Evolutionary conservation across 352 stramenopile genomes (phyloP), one percentile per base, ranked within the genome.

Genomic region (Phytopythium oedochilum): DNA sequence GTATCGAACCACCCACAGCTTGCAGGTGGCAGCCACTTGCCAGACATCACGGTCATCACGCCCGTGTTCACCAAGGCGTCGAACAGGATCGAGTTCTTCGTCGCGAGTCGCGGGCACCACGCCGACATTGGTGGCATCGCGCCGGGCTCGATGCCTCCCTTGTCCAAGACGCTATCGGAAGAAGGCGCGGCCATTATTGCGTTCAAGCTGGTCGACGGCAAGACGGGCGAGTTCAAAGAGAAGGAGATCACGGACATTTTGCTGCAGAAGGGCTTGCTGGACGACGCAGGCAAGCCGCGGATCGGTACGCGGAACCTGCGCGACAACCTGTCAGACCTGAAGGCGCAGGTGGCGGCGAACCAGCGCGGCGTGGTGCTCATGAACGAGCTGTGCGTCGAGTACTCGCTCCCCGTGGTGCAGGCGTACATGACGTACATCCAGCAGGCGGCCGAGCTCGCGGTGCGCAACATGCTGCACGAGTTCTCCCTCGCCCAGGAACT

Each of bases 31-130:
- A 95, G 74, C 32, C 96, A 99, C 65, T 70, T 99, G n/a, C 97
- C 97, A 1, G 97, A 99, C 68, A 99, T 99, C 61, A 99, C 97
- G 6, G 97, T 99, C 5, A 99, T 99, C 54, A 99, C 97, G n/a
- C 97, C 97, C 29, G 97, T 99, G 3, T 99, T 99, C 71, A 79
- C 96, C 55, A 76, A 95, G 52, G 72, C 71, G 22, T 83, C 70
- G 12, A 72, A 89, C 28, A 81, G 95, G 46, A 97, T 99, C 43
- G 87, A 98, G 40, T 99, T 99, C 63, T 99, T 99, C 64, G 96
- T 99, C 8, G 97, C 97, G 6, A 98, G 92, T 57, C 84, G 97
- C 39, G 97, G 97, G 35, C 97, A 99, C 68, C 97, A 99, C 69
- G 93, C 94, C 17, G 97, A 99, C 64, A 98, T 99, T 57, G 97